These are phyloP conservation scores for Colletotrichum godetiae DNA, from an alignment of 2,329 filamentous ascomycete genomes.

Conservation along the genomic window DNA sequence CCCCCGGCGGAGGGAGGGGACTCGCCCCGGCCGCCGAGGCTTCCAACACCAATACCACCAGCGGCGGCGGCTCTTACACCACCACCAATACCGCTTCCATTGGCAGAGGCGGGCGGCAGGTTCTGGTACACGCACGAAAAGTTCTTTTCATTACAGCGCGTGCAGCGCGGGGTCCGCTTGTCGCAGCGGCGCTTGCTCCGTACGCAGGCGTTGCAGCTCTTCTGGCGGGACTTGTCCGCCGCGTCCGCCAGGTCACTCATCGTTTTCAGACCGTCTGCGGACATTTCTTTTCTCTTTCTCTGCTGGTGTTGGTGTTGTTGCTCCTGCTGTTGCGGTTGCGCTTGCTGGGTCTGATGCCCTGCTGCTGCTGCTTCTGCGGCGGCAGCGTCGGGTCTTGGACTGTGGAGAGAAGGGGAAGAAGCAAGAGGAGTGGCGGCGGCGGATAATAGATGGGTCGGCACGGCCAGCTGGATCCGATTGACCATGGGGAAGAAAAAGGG, in stretches of 20 bases:
- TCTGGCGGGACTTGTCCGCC: slow-evolving; percentile 58
- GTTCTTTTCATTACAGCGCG: slow-evolving; percentile 54
- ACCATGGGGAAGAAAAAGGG: background rate
- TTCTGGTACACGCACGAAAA: slow-evolving; percentile 55
- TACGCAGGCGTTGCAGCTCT: slow-evolving; percentile 62
- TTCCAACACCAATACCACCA: background rate
- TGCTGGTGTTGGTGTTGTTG: background rate
- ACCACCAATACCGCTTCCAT: background rate
- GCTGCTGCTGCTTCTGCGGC: too few species aligned
- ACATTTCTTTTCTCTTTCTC: background rate
- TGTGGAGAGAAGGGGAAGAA: background rate
- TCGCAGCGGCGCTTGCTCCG: slow-evolving; percentile 60
- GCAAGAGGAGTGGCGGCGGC: background rate
- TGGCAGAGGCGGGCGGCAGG: slow-evolving; percentile 39
- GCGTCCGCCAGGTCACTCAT: slow-evolving; percentile 16
- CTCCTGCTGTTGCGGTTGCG: background rate
- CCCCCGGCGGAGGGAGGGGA: background rate
- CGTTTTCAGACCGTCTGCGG: slow-evolving; percentile 1
- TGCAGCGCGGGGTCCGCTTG: slow-evolving; percentile 55
- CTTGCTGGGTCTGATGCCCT: background rate
- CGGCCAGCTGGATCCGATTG: background rate
- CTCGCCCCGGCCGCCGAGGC: background rate
- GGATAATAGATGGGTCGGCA: background rate
- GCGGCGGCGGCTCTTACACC: too few species aligned
- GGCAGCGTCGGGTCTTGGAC: background rate